Evolutionary conservation across 2,329 filamentous ascomycete genomes (phyloP).

Genomic region (Xylariaceae sp.): DNA sequence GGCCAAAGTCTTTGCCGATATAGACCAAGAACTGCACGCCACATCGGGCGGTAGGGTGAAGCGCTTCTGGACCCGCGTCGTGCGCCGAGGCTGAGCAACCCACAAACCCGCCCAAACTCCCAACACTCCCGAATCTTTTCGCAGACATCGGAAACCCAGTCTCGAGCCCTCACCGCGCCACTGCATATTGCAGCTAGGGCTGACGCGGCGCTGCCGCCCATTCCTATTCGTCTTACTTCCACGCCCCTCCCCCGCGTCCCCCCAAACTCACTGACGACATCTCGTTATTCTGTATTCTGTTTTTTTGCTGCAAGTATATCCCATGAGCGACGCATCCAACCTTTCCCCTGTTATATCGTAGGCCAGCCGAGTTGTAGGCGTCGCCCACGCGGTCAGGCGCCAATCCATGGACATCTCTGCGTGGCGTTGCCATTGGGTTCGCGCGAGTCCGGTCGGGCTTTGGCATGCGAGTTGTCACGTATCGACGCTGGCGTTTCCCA

Average conservation of each 20-base stretch:
- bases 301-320: slow-evolving; percentile 12
- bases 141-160: too few species aligned
- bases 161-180: too few species aligned
- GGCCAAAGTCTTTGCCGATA: slow-evolving; percentile 49
- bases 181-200: too few species aligned
- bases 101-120: neutral
- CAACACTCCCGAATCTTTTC: neutral
- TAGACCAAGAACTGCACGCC: slow-evolving; percentile 47
- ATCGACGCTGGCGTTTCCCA: too few species aligned
- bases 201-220: too few species aligned
- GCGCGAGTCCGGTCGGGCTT: too few species aligned
- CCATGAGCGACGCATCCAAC: slow-evolving; percentile 6
- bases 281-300: slow-evolving; percentile 10
- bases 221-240: slow-evolving; percentile 1
- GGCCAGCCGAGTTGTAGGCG: neutral
- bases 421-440: neutral
- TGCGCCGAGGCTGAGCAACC: slow-evolving; percentile 39
- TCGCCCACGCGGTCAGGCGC: too few species aligned
- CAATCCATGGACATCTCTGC: too few species aligned
- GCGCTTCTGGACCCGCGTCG: slow-evolving; percentile 58
- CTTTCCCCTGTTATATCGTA: slow-evolving; percentile 3
- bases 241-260: neutral
- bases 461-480: too few species aligned
- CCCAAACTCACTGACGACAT: too few species aligned
- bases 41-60: slow-evolving; percentile 51